phyloP scores from a whole-genome alignment of 2,329 filamentous ascomycete species.

The Clonostachys chloroleuca region DNA sequence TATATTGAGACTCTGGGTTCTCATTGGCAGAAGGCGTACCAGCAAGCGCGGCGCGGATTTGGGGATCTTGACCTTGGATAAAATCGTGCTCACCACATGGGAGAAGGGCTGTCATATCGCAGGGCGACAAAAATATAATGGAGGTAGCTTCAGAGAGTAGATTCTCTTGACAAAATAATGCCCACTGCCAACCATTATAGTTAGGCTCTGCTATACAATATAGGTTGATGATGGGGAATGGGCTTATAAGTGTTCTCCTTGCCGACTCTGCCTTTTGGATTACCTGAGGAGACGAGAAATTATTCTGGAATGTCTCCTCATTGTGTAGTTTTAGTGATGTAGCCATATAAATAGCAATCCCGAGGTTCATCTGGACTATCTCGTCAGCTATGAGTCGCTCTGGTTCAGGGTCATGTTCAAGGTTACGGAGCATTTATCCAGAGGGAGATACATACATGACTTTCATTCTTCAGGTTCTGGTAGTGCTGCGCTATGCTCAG shows the following conservation, averaged over 20 bases:
- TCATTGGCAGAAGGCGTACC: constrained; percentile 44
- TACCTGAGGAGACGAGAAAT: constrained; percentile 34
- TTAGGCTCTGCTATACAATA: too few relatives aligned
- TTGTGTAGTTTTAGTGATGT: constrained; percentile 48
- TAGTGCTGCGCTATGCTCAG: constrained; percentile 56
- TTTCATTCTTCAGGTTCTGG: constrained; percentile 45
- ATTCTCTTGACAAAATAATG: constrained; percentile 55
- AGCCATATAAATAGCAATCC: constrained; percentile 52
- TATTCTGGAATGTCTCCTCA: constrained; percentile 46
- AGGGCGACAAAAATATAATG: constrained; percentile 43
- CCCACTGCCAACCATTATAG: constrained; percentile 35
- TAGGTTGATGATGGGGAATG: neutral
- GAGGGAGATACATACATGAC: constrained; percentile 47
- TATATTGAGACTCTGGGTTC: constrained; percentile 34
- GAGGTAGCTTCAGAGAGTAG: constrained; percentile 47
- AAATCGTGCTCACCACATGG: constrained; percentile 50
- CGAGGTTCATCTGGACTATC: constrained; percentile 46
- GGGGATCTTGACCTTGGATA: constrained; percentile 36
- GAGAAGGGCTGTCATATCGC: constrained; percentile 49
- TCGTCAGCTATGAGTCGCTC: too few relatives aligned
- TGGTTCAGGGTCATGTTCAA: too few relatives aligned
- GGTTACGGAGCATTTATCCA: too few relatives aligned
- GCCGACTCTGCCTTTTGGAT: constrained; percentile 50
- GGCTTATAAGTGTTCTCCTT: constrained; percentile 47
- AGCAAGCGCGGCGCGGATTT: constrained; percentile 45